Evolutionary conservation across 345 rosid species (phyloP).

Genomic region (Hevea brasiliensis): DNA sequence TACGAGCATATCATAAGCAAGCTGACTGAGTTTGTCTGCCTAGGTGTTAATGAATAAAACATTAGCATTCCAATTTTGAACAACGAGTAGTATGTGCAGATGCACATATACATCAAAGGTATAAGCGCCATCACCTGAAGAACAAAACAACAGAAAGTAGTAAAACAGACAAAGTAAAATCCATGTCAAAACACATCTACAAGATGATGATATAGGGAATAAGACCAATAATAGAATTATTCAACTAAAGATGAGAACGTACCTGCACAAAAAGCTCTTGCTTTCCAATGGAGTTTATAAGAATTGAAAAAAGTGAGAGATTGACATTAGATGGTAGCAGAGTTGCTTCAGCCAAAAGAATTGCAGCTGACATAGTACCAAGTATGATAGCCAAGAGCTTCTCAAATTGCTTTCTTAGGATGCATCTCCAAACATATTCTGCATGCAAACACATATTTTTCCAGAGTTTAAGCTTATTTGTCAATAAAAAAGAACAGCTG

Average conservation of each 20-base stretch:
- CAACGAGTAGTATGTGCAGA: conserved; percentile 94
- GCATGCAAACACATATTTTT: conserved; percentile 22
- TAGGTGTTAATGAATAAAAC: conserved; percentile 96
- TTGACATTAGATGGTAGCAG: conserved; percentile 52
- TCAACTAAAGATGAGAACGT: conserved; percentile 7
- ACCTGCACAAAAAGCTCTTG: conserved; percentile 26
- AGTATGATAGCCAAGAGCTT: conserved; percentile 68
- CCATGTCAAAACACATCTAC: not conserved
- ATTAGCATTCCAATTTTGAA: conserved; percentile 94
- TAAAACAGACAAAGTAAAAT: conserved; percentile 1
- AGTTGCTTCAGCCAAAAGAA: conserved; percentile 97
- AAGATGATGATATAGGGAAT: not conserved
- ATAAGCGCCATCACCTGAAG: conserved; percentile 81
- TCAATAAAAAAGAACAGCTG: not conserved
- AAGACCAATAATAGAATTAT: not conserved
- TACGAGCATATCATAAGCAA: conserved; percentile 99
- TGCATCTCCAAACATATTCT: conserved; percentile 94
- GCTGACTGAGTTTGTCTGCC: conserved; percentile 95
- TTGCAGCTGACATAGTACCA: conserved; percentile 86
- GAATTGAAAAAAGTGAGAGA: conserved; percentile 90
- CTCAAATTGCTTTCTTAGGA: conserved; percentile 59
- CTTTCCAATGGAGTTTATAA: conserved; percentile 74
- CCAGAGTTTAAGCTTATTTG: not conserved
- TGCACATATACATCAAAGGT: conserved; percentile 97
- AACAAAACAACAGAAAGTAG: conserved; percentile 15